Evolutionary conservation across 2,329 filamentous ascomycete genomes (phyloP), one percentile per base, ranked within the genome.

Genomic region (Cordyceps pruinosa): DNA sequence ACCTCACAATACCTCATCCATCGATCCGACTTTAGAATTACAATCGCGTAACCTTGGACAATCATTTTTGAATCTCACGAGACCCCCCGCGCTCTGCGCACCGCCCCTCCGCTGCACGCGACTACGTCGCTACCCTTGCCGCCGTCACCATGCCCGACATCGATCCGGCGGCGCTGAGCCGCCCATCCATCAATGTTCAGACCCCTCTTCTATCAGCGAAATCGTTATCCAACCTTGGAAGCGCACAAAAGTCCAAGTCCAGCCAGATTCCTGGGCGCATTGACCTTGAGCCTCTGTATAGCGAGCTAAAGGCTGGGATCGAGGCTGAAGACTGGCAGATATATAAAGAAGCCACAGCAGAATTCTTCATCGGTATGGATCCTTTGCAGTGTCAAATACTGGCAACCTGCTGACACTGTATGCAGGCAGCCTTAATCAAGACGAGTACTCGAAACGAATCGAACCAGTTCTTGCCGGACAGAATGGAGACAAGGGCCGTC

Each of bases 81-180:
- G 63, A 68, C 66, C 58, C 63, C 66, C 69, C 68, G 66, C 69
- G 69, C 73, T 69, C 69, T 69, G 75, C 73, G 75, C 74, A 70
- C 74, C 72, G 74, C 75, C 70, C 62, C 61, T 68, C 65, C 66
- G 70, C 69, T 69, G 75, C 73, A 73, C 75, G 78, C 78, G 77
- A 77, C 75, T 64, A 63, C 60, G 65, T 64, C 66, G 63, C 63
- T 67, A 23, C 63, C 65, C 25, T 12, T 60, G 61, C 62, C 62
- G 61, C 57, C 60, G 60, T 64, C 66, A 68, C 66, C 63, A 87
- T 87, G 84, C 83, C 84, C 66, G 84, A 87, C 73, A 87, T 87
- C 73, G 84, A 87, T 75, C 84, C 84, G 66, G 83, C 84, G 75
- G 83, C 84, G 62, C 72, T 87, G 66, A 86, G 83, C 76, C 82